Conservation (phyloP, 2,329 filamentous ascomycete genomes). For the Alternaria gansuensis region DNA sequence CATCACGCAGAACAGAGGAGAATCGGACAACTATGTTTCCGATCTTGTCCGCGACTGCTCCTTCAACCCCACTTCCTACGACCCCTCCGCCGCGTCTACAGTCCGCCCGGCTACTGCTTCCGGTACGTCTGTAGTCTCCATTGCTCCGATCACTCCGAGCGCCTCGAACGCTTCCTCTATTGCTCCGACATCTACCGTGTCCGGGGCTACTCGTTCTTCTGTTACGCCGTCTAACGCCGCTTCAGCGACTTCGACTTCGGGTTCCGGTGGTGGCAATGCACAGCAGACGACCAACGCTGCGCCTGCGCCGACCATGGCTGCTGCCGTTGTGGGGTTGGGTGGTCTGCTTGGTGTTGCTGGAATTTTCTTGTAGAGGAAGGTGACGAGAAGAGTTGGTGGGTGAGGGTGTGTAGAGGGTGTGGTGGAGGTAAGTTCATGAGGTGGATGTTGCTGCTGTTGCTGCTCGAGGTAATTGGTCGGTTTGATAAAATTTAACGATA, state of each 20-base stretch:
- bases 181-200: not conserved
- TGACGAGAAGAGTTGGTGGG: not conserved
- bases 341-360: constrained; percentile 8
- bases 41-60: constrained; percentile 12
- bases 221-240: constrained; percentile 4
- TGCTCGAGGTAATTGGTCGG: not conserved
- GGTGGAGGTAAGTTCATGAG: not conserved
- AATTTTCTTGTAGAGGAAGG: constrained; percentile 2
- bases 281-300: constrained; percentile 5
- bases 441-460: not conserved
- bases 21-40: constrained; percentile 10
- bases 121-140: constrained; percentile 2
- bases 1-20: constrained; percentile 10
- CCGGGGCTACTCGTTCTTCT: not conserved
- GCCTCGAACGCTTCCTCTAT: not conserved
- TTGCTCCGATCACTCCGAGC: not conserved
- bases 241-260: constrained; percentile 4
- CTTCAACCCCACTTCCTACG: not conserved
- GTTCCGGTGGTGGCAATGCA: not conserved
- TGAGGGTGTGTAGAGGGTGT: too few species aligned
- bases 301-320: constrained; percentile 3
- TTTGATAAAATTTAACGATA: not conserved
- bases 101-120: constrained; percentile 6
- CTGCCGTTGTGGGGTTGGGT: not conserved
- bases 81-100: constrained; percentile 3